Evolutionary conservation across 1,139 yeast species (phyloP), one percentile per base, ranked within the genome.

Genomic region (Geotrichum restrictum): DNA sequence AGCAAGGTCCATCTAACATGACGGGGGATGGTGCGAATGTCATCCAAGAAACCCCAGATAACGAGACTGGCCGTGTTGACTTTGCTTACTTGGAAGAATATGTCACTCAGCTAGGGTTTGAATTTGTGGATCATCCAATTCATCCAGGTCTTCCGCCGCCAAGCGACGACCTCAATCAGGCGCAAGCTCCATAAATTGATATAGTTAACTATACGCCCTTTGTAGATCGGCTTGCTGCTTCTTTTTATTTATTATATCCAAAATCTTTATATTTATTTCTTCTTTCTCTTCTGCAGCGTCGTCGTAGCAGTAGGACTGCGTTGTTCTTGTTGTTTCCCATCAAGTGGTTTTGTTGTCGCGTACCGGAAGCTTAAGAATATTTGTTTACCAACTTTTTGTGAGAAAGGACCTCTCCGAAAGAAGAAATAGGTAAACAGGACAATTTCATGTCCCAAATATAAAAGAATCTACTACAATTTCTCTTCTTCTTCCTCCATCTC

Each of bases 361-460:
- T 24, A 5, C 7, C 29, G 29, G 29, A 5, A 24, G 29, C 8
- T 5, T 24, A 24, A 24, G 29, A 8, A n/a, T n/a, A n/a, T n/a
- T n/a, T n/a, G 29, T 24, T 8, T 5, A 24, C 29, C 8, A 24
- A 5, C 29, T 24, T 5, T 24, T 24, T 24, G 8, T 24, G 8
- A 5, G 29, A 24, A 8, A 24, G 5, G 29, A 8, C 7, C 29
- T 1, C 3, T 40, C 44, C 44, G 5, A 40, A 40, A 40, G 18
- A 8, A 40, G 44, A 40, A 40, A 31, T 40, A 22, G 21, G 44
- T 40, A 40, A 40, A 40, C 44, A 40, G 21, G 21, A 3, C 22
- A 18, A 18, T 5, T 38, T 38, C 21, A 11, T 16, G 16, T 4
- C 16, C 18, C 21, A 38, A 38, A 38, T 38, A 18, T 38, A 11